Percentiles rank a stretch among this genome's conserved stretches.
These are phyloP conservation scores for Gastrodia elata DNA, from an alignment of 106 monocot genomes.

Conservation along the genomic window DNA sequence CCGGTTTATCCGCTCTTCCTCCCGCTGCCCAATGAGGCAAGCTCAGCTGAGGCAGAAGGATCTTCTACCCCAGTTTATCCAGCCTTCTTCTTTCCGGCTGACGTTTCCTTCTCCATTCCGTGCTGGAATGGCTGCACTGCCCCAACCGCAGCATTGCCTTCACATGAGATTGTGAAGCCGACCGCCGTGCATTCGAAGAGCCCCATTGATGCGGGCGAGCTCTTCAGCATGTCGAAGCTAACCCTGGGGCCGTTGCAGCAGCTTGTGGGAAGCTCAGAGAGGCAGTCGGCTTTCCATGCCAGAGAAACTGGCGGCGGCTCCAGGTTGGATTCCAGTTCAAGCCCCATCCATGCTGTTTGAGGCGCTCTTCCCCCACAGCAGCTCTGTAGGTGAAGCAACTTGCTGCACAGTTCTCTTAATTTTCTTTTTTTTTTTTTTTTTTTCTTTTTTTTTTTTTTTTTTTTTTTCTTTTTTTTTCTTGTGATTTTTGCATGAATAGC, in stretches of 20 bases:
- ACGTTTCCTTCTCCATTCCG: slow-evolving; percentile 39
- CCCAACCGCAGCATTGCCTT: slow-evolving; percentile 12
- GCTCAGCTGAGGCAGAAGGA: no score
- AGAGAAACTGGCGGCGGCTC: not conserved
- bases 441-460: no score
- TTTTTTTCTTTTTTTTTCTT: no score
- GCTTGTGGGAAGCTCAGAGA: slow-evolving; percentile 32
- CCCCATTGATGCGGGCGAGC: slow-evolving; percentile 58
- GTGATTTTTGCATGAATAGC: no score
- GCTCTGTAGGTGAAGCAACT: no score
- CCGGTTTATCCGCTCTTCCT: slow-evolving; percentile 51
- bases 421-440: no score
- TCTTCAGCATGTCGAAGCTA: slow-evolving; percentile 64
- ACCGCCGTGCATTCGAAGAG: slow-evolving; percentile 57
- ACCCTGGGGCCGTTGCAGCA: slow-evolving; percentile 44
- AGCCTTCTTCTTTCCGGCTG: slow-evolving; percentile 50
- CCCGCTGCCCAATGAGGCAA: no score
- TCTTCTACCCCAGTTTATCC: no score
- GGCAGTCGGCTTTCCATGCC: slow-evolving; percentile 84
- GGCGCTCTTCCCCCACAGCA: no score
- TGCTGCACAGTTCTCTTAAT: no score
- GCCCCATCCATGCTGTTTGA: no score
- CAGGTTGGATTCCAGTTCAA: no score
- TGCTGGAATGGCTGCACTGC: slow-evolving; percentile 30
- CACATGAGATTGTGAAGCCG: slow-evolving; percentile 70